Percentiles rank a stretch among this genome's conserved stretches.
These are phyloP conservation scores for Rhizopogon rudus DNA, from an alignment of 768 basidiomycete genomes.

Conservation along the genomic window DNA sequence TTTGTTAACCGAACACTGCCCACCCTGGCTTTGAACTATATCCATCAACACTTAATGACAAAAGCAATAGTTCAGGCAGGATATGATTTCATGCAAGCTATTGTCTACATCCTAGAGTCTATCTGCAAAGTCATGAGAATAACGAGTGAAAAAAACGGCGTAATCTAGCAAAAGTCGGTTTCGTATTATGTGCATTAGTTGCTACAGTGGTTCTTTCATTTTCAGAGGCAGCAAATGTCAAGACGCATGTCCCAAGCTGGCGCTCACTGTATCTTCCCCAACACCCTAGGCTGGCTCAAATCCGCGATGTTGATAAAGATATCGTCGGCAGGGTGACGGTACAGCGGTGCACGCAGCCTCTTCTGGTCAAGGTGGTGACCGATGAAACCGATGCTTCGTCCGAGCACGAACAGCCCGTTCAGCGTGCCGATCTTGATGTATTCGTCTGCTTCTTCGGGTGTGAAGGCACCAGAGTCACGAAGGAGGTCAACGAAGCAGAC, in stretches of 20 bases:
- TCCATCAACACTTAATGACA: no score
- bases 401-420: slow-evolving; percentile 96
- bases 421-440: slow-evolving; percentile 96
- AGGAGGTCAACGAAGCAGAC: slow-evolving; percentile 96
- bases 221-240: no score
- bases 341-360: slow-evolving; percentile 85
- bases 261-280: slow-evolving; percentile 36
- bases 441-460: slow-evolving; percentile 92
- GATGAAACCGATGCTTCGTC: slow-evolving; percentile 96
- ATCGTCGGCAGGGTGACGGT: slow-evolving; percentile 93
- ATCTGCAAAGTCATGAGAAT: no score
- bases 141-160: no score
- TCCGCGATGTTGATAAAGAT: slow-evolving; percentile 96
- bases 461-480: slow-evolving; percentile 90
- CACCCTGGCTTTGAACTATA: no score
- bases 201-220: no score
- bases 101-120: no score
- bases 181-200: no score
- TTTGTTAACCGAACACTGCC: no score
- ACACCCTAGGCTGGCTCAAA: slow-evolving; percentile 73
- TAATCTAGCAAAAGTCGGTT: no score
- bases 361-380: slow-evolving; percentile 97
- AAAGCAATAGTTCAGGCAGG: background rate
- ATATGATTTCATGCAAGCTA: no score
- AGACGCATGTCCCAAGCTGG: no score